A percentile compares a stretch with the other conserved stretches of the same genome.
Conservation (phyloP, 306 rosid species). For the Glycyrrhiza uralensis region DNA sequence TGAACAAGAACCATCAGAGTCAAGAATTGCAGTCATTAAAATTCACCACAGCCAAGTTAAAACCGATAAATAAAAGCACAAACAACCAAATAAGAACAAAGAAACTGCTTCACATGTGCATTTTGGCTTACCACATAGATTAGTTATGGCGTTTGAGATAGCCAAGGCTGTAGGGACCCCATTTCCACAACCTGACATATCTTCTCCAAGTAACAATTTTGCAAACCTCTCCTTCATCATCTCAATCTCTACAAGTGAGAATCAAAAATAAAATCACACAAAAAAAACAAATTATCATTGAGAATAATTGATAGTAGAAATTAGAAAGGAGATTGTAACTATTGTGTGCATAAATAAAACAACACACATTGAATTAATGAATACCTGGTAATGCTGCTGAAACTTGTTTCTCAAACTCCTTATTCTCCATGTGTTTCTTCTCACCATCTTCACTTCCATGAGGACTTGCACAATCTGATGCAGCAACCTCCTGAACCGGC, state of each 20-base stretch:
- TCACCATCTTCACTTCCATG: slow-evolving; percentile 32
- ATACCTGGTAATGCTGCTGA: slow-evolving; percentile 67
- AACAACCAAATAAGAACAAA: neutral
- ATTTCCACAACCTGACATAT: slow-evolving; percentile 96
- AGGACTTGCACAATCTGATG: slow-evolving; percentile 33
- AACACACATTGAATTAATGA: neutral
- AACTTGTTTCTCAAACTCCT: slow-evolving; percentile 43
- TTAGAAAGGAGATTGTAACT: neutral
- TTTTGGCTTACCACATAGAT: slow-evolving; percentile 68
- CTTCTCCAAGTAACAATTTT: slow-evolving; percentile 92
- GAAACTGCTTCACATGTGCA: neutral
- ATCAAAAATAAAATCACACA: slow-evolving; percentile 33
- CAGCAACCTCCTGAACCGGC: slow-evolving; percentile 48
- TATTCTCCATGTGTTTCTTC: slow-evolving; percentile 37
- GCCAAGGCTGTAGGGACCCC: slow-evolving; percentile 89
- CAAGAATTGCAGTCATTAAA: neutral
- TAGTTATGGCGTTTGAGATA: slow-evolving; percentile 88
- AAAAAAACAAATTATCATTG: neutral
- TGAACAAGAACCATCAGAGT: neutral
- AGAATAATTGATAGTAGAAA: neutral
- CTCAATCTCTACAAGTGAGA: slow-evolving; percentile 54
- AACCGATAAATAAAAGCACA: neutral
- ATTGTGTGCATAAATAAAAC: neutral
- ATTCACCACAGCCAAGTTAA: neutral
- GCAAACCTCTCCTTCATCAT: slow-evolving; percentile 95